Percentiles rank a stretch among this genome's conserved stretches.
These are phyloP conservation scores for Sclerotinia sclerotiorum DNA, from an alignment of 2,329 filamentous ascomycete genomes.

Conservation along the genomic window DNA sequence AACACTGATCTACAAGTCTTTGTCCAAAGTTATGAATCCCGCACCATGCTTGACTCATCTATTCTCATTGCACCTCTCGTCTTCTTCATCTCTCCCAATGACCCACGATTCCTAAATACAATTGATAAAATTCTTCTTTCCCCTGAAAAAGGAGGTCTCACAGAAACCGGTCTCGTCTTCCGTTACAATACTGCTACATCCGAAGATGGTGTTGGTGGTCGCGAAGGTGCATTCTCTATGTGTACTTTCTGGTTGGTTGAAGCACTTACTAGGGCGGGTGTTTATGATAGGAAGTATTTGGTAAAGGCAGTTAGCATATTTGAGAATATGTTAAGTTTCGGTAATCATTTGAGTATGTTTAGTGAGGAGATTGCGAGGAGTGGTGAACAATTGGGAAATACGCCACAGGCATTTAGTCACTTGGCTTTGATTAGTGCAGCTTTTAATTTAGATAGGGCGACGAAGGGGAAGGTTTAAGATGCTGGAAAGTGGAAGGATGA, in stretches of 20 bases:
- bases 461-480: background rate
- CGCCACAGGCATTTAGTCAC: slow-evolving; percentile 77
- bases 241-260: slow-evolving; percentile 83
- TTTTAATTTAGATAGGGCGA: slow-evolving; percentile 67
- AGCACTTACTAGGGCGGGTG: slow-evolving; percentile 67
- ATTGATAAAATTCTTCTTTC: slow-evolving; percentile 69
- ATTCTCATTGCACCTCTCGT: slow-evolving; percentile 76
- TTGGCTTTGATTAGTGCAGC: slow-evolving; percentile 73
- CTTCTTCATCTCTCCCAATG: slow-evolving; percentile 76
- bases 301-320: slow-evolving; percentile 65
- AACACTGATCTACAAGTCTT: slow-evolving; percentile 69
- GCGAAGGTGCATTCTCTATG: slow-evolving; percentile 77
- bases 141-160: slow-evolving; percentile 73
- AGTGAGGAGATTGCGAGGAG: slow-evolving; percentile 74
- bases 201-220: slow-evolving; percentile 71
- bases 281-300: slow-evolving; percentile 65
- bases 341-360: slow-evolving; percentile 76
- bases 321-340: slow-evolving; percentile 75
- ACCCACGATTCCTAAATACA: slow-evolving; percentile 71
- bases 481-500: background rate
- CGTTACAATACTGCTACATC: slow-evolving; percentile 69
- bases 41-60: slow-evolving; percentile 68
- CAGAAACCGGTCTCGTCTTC: slow-evolving; percentile 72
- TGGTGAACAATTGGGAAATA: slow-evolving; percentile 77
- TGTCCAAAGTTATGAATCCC: slow-evolving; percentile 73